Base-by-base conservation (phyloP, 148 eudicot genomes). In the Vaccinium darrowii region DNA sequence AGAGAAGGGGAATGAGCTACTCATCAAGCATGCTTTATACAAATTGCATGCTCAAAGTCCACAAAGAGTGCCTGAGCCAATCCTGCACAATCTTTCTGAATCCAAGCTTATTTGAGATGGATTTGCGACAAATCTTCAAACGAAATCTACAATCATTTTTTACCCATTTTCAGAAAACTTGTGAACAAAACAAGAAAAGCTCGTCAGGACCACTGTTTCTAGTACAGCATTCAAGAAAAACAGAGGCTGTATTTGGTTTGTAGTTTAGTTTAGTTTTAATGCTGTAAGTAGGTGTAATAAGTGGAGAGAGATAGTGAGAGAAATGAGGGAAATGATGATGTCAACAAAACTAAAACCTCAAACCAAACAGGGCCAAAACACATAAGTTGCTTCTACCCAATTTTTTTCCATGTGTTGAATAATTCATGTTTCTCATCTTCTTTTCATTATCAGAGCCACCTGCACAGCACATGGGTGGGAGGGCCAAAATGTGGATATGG, bases 381-480 rank as follows among this genome's bases (percentile, higher is more conserved):
- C 71, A 56, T 21, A 58, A 39, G 57, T 18, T n/a, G 23, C 39
- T 36, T 36, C 39, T 36, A 36, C 39, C 39, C 39, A 36, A 36
- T 36, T 36, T 36, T 53, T 54, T 16, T 7, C 2, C 50, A 51
- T 57, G 82, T 57, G 25, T 19, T 33, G n/a, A 83, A 83, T 83
- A 23, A 65, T 18, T 72, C 25, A 21, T 72, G 8, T 27, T 52
- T 7, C 11, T 69, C 77, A 60, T 39, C 60, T 30, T 10, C 27
- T 53, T 53, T 72, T 71, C 63, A 71, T 72, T 16, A 53, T 52
- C 47, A 69, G 62, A 33, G 15, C 23, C 30, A 72, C 39, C 50
- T 72, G 78, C 77, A 33, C 78, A 36, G 47, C 84, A 83, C 79
- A 33, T 83, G 84, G 79, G 33, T 15, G 65, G 23, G 1, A 47